A percentile compares a stretch with the other conserved stretches of the same genome.
Conservation (phyloP, 768 basidiomycete species). For the Phallus indusiatus region DNA sequence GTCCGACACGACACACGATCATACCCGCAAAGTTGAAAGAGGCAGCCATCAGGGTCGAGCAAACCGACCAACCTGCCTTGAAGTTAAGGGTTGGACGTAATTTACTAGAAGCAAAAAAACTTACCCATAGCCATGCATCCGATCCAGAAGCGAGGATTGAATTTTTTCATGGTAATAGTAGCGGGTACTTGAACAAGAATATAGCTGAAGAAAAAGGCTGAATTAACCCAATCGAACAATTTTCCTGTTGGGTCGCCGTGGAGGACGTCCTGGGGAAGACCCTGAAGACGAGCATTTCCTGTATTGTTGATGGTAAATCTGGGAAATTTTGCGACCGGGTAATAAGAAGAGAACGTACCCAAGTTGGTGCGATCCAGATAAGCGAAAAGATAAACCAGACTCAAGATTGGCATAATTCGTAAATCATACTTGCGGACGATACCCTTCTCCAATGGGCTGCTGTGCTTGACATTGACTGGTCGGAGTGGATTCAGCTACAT, state of each 20-base stretch:
- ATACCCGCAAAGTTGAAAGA: constrained; percentile 52
- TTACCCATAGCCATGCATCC: constrained; percentile 44
- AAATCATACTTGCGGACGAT: constrained; percentile 11
- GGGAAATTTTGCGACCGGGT: not conserved
- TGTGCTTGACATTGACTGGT: not conserved
- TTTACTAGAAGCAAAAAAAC: not conserved
- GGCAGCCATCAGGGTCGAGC: constrained; percentile 63
- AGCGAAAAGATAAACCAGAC: constrained; percentile 14
- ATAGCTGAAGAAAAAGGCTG: constrained; percentile 72
- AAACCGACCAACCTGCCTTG: constrained; percentile 52
- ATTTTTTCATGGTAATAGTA: constrained; percentile 54
- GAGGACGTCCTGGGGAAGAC: constrained; percentile 52
- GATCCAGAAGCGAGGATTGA: constrained; percentile 60
- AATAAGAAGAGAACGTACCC: constrained; percentile 17
- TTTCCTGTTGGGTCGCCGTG: constrained; percentile 58
- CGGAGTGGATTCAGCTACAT: constrained; percentile 5
- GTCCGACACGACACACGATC: constrained; percentile 44
- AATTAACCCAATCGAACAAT: constrained; percentile 72
- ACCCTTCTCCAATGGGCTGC: not conserved
- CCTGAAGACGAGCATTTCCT: constrained; percentile 67
- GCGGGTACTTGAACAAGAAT: constrained; percentile 65
- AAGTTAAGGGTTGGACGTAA: not conserved
- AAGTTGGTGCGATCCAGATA: constrained; percentile 70
- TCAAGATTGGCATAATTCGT: constrained; percentile 10
- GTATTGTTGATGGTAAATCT: not conserved